phyloP scores from a whole-genome alignment of 371 early-diverging fungal genomes.

The Neoconidiobolus thromboides region DNA sequence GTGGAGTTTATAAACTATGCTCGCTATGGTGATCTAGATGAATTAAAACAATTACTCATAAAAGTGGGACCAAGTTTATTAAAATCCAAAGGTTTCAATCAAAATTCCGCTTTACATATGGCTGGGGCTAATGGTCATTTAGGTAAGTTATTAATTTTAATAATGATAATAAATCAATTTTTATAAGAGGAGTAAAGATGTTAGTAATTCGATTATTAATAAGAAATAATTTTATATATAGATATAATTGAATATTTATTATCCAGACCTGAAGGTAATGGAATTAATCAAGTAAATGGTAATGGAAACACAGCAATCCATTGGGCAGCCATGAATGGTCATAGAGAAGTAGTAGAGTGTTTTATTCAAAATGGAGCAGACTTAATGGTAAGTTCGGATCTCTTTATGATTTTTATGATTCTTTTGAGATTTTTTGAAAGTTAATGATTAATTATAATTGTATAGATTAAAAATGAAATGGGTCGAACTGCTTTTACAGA shows the following conservation, averaged over 20 bases:
- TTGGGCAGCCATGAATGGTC: constrained; percentile 76
- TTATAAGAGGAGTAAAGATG: too few species aligned
- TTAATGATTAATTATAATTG: background rate
- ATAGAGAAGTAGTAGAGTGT: constrained; percentile 34
- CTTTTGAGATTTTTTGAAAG: background rate
- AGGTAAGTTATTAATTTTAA: constrained; percentile 17
- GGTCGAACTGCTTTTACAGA: constrained; percentile 38
- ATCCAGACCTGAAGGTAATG: background rate
- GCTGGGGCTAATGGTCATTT: constrained; percentile 65
- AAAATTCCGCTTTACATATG: constrained; percentile 62
- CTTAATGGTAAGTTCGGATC: constrained; percentile 25
- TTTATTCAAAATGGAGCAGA: constrained; percentile 39
- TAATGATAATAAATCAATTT: too few species aligned
- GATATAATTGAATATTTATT: constrained; percentile 16
- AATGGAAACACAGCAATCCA: constrained; percentile 70
- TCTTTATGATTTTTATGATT: background rate
- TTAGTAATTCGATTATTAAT: too few species aligned
- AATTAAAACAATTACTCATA: constrained; percentile 8
- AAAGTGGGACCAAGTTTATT: background rate
- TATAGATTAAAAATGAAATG: constrained; percentile 36
- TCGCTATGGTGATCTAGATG: constrained; percentile 49
- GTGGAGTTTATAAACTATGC: constrained; percentile 27
- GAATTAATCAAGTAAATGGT: constrained; percentile 26
- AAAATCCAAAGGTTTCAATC: background rate
- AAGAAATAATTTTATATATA: background rate